Conservation (phyloP, 768 basidiomycete species). For the Astraeus odoratus region DNA sequence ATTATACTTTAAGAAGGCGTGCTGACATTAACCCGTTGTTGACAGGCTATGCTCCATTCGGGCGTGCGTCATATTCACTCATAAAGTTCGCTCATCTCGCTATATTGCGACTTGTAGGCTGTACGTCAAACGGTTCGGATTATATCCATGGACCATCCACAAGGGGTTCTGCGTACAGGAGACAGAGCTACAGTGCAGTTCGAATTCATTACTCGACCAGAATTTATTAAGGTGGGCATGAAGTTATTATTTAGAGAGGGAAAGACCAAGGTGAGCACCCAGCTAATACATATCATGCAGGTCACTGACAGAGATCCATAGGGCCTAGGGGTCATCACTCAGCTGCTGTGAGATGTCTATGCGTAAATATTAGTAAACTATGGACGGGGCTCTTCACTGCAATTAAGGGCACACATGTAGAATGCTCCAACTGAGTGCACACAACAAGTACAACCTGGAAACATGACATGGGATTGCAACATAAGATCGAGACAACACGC, state of each 20-base stretch:
- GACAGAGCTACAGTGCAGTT: slow-evolving; percentile 93
- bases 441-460: too few species aligned
- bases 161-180: slow-evolving; percentile 85
- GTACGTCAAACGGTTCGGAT: slow-evolving; percentile 90
- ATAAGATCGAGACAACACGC: too few species aligned
- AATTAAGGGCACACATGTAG: too few species aligned
- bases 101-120: slow-evolving; percentile 42
- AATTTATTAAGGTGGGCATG: slow-evolving; percentile 91
- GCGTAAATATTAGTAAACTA: too few species aligned
- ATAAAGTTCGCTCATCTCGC: not conserved
- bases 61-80: slow-evolving; percentile 46
- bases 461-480: too few species aligned
- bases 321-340: slow-evolving; percentile 76
- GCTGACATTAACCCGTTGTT: not conserved
- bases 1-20: not conserved
- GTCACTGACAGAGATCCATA: slow-evolving; percentile 21
- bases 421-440: too few species aligned
- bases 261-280: slow-evolving; percentile 72
- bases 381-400: too few species aligned
- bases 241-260: slow-evolving; percentile 92
- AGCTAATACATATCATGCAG: not conserved
- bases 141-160: slow-evolving; percentile 84
- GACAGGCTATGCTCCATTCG: slow-evolving; percentile 86
- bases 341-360: slow-evolving; percentile 54
- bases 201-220: slow-evolving; percentile 88